Percentiles rank a stretch among this genome's conserved stretches.
These are phyloP conservation scores for Chondrus crispus DNA, from an alignment of 23 red algal genomes.

Conservation along the genomic window DNA sequence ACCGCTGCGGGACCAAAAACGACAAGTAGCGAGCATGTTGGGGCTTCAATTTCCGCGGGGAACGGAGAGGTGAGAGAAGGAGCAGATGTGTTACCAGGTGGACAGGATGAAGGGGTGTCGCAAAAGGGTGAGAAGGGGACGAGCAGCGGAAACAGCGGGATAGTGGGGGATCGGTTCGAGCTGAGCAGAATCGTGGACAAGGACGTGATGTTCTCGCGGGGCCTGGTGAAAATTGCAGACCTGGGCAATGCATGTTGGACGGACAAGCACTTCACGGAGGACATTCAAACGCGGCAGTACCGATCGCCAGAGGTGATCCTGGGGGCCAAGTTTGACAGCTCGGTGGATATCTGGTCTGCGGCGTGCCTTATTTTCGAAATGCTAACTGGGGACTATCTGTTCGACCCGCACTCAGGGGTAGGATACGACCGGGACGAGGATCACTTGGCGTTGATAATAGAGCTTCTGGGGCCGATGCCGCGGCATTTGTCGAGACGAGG, in stretches of 20 bases:
- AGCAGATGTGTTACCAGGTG: neutral
- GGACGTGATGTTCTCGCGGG: constrained; percentile 53
- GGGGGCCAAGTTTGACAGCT: constrained; percentile 83
- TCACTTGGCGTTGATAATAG: constrained; percentile 89
- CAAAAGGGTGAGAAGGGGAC: neutral
- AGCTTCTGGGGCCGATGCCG: constrained; percentile 89
- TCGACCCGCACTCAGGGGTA: constrained; percentile 88
- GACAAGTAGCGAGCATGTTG: neutral
- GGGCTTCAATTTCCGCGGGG: neutral
- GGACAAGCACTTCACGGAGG: constrained; percentile 90
- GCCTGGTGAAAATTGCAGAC: constrained; percentile 86
- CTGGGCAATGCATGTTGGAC: constrained; percentile 99
- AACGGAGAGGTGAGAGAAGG: neutral
- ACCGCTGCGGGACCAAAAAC: neutral
- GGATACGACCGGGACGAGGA: constrained; percentile 93
- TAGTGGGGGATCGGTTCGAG: constrained; percentile 20
- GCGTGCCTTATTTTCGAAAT: constrained; percentile 98
- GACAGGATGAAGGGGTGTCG: neutral
- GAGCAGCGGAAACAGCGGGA: neutral
- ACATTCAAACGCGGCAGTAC: constrained; percentile 98
- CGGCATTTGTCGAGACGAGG: constrained; percentile 59
- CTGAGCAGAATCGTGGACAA: constrained; percentile 38
- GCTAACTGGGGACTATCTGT: constrained; percentile 95
- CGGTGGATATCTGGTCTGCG: constrained; percentile 95
- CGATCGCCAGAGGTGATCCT: constrained; percentile 92